Evolutionary conservation across 495 filamentous ascomycete species (phyloP), one percentile per base, ranked within the genome.

Genomic region (Daldinia bambusicola): DNA sequence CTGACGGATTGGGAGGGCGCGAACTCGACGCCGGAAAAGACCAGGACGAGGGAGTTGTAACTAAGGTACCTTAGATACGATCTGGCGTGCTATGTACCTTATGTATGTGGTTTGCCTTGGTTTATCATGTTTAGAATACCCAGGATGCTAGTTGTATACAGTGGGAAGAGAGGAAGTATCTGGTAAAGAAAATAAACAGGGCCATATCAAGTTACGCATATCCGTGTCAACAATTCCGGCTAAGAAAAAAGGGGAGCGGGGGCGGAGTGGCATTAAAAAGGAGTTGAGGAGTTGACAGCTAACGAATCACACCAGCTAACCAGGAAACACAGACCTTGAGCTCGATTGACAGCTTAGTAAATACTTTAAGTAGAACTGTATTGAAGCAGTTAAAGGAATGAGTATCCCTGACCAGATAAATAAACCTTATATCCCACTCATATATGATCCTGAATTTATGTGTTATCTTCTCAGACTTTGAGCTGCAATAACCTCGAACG

Each of bases 1-100:
- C 55, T 77, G 60, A 62, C 66, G 4, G 48, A 63, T 36, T 77
- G 75, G 75, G 74, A 76, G 62, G 48, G 40, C 4, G 74, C 48
- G 38, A 72, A 76, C 22, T 52, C 73, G 4, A 67, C 63, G 10
- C 58, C 63, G 6, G 31, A 48, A 6, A 67, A 63, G 32, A n/a
- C 22, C 6, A 43, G 55, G 41, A 48, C 55, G 36, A 61, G 18
- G 6, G 70, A 72, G 32, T 43, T 68, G 43, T 68, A 56, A 50
- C 26, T 26, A 26, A 26, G 26, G 26, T 26, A 26, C 26, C 26
- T n/a, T n/a, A n/a, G n/a, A n/a, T 26, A 26, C 26, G 3, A 26
- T 1, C 26, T 26, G 26, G 26, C 1, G 26, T 26, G 26, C 18
- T 48, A 22, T 4, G 9, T 0, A 9, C 2, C 8, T 48, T 48